These are phyloP conservation scores for Podila verticillata DNA, from an alignment of 192 early-diverging fungal genomes.

Conservation along the genomic window DNA sequence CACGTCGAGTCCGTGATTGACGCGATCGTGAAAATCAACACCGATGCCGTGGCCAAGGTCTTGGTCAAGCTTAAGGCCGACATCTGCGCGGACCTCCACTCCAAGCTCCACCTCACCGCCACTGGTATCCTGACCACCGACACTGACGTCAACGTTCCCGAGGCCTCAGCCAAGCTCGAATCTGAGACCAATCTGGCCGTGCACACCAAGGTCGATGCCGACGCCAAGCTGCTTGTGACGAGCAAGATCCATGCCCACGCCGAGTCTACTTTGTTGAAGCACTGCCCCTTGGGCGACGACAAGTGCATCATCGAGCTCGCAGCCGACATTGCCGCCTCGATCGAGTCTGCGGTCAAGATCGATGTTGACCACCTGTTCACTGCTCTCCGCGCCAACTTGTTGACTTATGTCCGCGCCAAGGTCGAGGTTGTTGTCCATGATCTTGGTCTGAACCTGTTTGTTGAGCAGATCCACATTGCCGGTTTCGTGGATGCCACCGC, in stretches of 20 bases:
- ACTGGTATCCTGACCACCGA: slow-evolving; percentile 2
- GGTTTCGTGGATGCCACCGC: slow-evolving; percentile 5
- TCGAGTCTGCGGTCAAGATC: slow-evolving; percentile 6
- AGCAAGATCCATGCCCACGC: slow-evolving; percentile 8
- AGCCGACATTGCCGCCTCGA: neutral
- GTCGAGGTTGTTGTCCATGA: slow-evolving; percentile 7
- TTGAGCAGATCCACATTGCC: slow-evolving; percentile 23
- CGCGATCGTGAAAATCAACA: no score
- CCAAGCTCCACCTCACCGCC: slow-evolving; percentile 9
- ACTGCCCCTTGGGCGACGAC: slow-evolving; percentile 7
- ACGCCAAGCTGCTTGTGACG: slow-evolving; percentile 12
- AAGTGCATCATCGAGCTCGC: slow-evolving; percentile 2
- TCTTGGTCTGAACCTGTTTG: slow-evolving; percentile 22
- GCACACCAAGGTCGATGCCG: slow-evolving; percentile 15
- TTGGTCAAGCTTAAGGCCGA: neutral
- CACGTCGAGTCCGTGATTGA: no score
- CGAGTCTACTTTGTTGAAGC: neutral
- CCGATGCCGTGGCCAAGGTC: no score
- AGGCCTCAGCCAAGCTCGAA: slow-evolving; percentile 11
- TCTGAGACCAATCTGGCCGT: slow-evolving; percentile 2
- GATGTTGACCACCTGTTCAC: slow-evolving; percentile 24
- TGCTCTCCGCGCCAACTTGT: slow-evolving; percentile 20
- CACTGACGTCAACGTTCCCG: neutral
- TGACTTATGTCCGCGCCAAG: slow-evolving; percentile 26
- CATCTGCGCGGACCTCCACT: slow-evolving; percentile 17